phyloP scores from a whole-genome alignment of 2,329 filamentous ascomycete genomes.

The Ascochyta fabae region DNA sequence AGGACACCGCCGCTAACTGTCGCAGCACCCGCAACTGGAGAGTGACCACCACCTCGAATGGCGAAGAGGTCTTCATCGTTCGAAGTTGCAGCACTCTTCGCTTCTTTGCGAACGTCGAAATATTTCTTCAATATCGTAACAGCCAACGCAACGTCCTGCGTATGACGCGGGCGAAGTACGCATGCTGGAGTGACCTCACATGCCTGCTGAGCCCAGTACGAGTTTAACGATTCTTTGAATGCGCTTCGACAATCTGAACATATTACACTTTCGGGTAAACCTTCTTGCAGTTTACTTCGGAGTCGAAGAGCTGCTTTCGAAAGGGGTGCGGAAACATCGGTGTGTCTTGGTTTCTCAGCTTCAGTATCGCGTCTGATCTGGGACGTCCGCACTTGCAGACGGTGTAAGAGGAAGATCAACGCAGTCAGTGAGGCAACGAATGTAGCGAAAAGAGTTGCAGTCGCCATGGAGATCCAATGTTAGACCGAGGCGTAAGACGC shows the following conservation, averaged over 20 bases:
- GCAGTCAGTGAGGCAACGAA: not conserved
- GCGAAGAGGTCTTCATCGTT: slow-evolving; percentile 44
- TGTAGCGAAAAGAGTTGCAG: not conserved
- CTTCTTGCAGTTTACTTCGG: slow-evolving; percentile 15
- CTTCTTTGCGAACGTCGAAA: slow-evolving; percentile 31
- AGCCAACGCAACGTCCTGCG: slow-evolving; percentile 37
- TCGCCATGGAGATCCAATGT: not conserved
- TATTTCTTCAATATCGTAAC: slow-evolving; percentile 38
- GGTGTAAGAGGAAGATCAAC: slow-evolving; percentile 9
- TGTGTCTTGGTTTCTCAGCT: slow-evolving; percentile 14
- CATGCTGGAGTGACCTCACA: slow-evolving; percentile 42
- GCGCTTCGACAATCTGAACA: slow-evolving; percentile 3
- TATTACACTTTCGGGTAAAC: slow-evolving; percentile 22
- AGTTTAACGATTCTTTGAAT: slow-evolving; percentile 23
- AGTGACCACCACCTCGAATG: slow-evolving; percentile 58
- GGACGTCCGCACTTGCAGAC: slow-evolving; percentile 14
- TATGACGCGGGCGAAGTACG: slow-evolving; percentile 37
- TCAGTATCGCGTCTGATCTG: slow-evolving; percentile 15
- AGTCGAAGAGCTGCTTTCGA: slow-evolving; percentile 19
- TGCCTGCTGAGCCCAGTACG: slow-evolving; percentile 45
- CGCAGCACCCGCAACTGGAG: slow-evolving; percentile 26
- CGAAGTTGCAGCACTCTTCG: not conserved
- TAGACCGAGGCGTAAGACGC: not conserved
- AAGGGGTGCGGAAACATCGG: slow-evolving; percentile 3
- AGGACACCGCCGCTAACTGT: slow-evolving; percentile 30